These are phyloP conservation scores for Farysia itapuensis DNA, from an alignment of 1,284 basidiomycete species.

Conservation along the genomic window DNA sequence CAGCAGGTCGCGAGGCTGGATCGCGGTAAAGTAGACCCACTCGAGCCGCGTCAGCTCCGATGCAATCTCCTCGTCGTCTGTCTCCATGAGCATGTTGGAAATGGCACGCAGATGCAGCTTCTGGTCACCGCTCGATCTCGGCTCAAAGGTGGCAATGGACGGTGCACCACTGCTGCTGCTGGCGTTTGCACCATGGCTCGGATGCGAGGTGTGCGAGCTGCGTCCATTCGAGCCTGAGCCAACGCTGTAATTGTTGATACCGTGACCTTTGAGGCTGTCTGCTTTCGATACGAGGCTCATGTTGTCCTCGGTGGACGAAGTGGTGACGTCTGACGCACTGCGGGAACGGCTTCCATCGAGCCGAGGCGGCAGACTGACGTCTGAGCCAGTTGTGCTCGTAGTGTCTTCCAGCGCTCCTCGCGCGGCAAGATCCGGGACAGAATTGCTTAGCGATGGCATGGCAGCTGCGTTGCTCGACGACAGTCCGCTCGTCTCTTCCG, in stretches of 20 bases:
- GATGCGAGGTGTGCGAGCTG: constrained; percentile 2
- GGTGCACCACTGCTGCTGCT: not conserved
- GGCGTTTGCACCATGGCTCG: not conserved
- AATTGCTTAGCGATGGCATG: constrained; percentile 3
- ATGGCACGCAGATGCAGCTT: constrained; percentile 36
- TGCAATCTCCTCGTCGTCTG: constrained; percentile 45
- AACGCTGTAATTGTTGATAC: not conserved
- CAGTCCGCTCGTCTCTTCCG: not conserved
- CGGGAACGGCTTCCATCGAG: constrained; percentile 16
- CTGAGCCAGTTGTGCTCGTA: constrained; percentile 6
- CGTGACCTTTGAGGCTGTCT: not conserved
- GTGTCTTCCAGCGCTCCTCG: not conserved
- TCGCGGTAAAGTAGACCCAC: constrained; percentile 47
- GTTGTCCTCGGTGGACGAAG: constrained; percentile 16
- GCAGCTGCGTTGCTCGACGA: not conserved
- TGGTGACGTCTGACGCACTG: constrained; percentile 31
- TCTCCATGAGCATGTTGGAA: constrained; percentile 44
- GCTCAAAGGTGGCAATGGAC: constrained; percentile 2
- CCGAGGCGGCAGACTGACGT: constrained; percentile 19
- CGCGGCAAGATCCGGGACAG: constrained; percentile 3
- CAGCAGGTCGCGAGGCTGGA: constrained; percentile 48
- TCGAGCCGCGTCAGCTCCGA: constrained; percentile 48
- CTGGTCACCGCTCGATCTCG: constrained; percentile 15
- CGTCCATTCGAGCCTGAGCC: not conserved
- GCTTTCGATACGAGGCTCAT: too few relatives aligned